Percentiles rank a stretch among this genome's conserved stretches.
Conservation (phyloP, 148 eudicot genomes). For the Polygonum maritimum region DNA sequence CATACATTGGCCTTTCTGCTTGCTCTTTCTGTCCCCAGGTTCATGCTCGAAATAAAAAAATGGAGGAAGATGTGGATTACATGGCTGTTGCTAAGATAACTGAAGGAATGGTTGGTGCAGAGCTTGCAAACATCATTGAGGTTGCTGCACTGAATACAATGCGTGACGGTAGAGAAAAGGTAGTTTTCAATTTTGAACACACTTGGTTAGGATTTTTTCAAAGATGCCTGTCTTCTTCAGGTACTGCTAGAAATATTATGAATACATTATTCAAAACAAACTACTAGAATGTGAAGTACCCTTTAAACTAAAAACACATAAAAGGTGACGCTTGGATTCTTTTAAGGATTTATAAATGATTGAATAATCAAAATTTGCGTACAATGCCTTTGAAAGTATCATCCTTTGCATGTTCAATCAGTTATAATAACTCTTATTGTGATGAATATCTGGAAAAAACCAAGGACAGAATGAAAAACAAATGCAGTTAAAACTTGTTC, state of each 20-base stretch:
- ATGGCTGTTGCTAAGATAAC: constrained; percentile 82
- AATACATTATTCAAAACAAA: neutral
- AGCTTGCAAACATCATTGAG: constrained; percentile 87
- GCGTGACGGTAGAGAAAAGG: constrained; percentile 92
- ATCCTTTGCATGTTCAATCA: neutral
- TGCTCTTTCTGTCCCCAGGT: constrained; percentile 38
- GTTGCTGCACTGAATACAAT: constrained; percentile 82
- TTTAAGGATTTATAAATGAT: neutral
- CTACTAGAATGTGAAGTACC: neutral
- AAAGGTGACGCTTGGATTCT: neutral
- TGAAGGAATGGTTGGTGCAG: constrained; percentile 96
- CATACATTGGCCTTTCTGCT: neutral
- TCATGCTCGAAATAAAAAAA: constrained; percentile 89
- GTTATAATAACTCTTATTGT: neutral
- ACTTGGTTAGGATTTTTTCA: neutral
- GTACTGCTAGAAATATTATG: neutral
- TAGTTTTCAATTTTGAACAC: constrained; percentile 19
- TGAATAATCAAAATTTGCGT: neutral
- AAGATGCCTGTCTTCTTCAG: neutral
- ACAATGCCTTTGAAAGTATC: neutral
- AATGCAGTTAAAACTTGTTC: neutral
- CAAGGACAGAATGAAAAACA: neutral
- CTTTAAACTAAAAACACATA: neutral
- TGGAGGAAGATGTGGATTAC: constrained; percentile 87
- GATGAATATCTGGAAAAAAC: neutral